Base-by-base conservation (phyloP, 129 eudicot genomes). In the Flaveria trinervia region DNA sequence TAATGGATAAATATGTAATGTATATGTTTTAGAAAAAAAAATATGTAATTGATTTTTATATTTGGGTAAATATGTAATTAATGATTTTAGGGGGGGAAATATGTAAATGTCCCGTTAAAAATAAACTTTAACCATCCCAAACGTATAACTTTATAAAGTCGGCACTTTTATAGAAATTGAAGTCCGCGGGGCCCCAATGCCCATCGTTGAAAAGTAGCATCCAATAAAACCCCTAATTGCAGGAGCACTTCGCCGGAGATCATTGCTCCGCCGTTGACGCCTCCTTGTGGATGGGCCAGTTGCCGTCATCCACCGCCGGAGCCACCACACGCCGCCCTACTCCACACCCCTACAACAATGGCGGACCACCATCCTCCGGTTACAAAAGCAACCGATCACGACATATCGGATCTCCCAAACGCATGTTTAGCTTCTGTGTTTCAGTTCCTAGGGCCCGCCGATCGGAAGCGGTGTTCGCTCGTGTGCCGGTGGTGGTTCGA, bases 401-500 rank as follows among this genome's bases (percentile, higher is more conserved):
- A 81, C 51, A 81, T 72, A 2, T 36, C 75, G 0, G 71, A 61
- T 62, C 65, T 90, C 8, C 92, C 96, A 4, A 90, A 90, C 55
- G 92, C 81, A 65, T 85, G 88, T 66, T 69, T 90, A 46, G 96
- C 96, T n/a, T 55, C 68, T 52, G 66, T 90, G 16, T 90, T 90
- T 66, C 88, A 85, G 11, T 72, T 77, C 48, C 85, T 90, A 3
- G 73, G 80, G 68, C 82, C 92, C 23, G 84, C 74, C 20, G 96
- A 90, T 75, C 82, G 96, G 78, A 90, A 83, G 8, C 74, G 69
- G 5, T 85, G 85, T 28, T 85, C 92, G 9, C 85, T 90, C 68
- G 92, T 90, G 56, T 83, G 88, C 83, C 85, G 83, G 44, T 86
- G 89, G 9, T 90, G 96, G 96, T 77, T 81, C 23, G 30, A 28